Conservation (phyloP, 176 grass and related monocot genomes). For the Bromus sterilis region DNA sequence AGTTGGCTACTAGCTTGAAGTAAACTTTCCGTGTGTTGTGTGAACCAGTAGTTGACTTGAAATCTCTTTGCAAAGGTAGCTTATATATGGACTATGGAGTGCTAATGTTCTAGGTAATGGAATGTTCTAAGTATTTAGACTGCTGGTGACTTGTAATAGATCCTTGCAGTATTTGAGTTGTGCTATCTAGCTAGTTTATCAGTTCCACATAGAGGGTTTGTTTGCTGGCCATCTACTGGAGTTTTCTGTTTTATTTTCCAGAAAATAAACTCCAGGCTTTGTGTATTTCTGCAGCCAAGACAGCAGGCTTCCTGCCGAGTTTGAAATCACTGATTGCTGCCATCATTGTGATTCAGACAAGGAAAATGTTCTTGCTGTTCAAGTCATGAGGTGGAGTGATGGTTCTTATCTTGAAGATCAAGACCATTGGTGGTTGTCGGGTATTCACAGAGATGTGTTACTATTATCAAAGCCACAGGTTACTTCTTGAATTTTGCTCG, state of each 20-base stretch:
- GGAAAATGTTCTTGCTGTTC: constrained; percentile 87
- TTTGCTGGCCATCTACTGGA: background rate
- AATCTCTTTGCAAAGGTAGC: background rate
- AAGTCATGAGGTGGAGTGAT: constrained; percentile 98
- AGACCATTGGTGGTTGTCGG: constrained; percentile 95
- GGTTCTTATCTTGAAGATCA: constrained; percentile 99
- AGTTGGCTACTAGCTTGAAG: background rate
- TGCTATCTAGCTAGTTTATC: background rate
- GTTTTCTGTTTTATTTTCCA: background rate
- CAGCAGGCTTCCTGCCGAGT: constrained; percentile 91
- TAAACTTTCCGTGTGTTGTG: background rate
- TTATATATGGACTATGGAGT: background rate
- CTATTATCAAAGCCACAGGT: constrained; percentile 95
- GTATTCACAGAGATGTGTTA: constrained; percentile 93
- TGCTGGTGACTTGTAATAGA: background rate
- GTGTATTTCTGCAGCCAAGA: constrained; percentile 74
- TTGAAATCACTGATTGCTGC: constrained; percentile 88
- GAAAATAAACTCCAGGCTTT: background rate
- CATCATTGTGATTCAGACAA: constrained; percentile 62
- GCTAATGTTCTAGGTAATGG: background rate
- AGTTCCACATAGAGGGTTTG: background rate
- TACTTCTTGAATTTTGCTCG: constrained; percentile 13
- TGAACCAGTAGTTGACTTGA: background rate
- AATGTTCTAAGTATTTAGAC: background rate
- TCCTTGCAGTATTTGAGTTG: background rate